Evolutionary conservation across 140 eudicot genomes (phyloP).

Genomic region (Eryngium alpinum): DNA sequence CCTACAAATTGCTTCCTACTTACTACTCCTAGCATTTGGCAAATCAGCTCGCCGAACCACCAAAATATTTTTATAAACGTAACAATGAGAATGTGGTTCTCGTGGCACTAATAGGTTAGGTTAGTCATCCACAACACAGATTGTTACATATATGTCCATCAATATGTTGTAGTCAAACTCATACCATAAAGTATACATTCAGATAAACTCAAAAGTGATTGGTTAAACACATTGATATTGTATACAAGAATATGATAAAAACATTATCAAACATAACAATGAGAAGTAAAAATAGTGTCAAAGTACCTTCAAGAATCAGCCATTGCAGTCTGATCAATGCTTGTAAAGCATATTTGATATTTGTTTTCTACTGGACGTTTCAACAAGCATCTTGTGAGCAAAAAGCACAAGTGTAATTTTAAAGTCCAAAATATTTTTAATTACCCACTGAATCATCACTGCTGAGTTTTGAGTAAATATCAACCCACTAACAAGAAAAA

Average conservation of each 20-base stretch:
- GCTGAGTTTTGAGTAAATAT: background rate
- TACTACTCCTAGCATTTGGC: background rate
- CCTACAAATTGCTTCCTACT: background rate
- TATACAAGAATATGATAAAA: background rate
- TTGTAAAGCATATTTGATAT: too few relatives aligned
- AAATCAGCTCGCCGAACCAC: background rate
- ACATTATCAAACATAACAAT: background rate
- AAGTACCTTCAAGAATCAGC: background rate
- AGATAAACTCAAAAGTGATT: background rate
- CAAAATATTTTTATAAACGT: background rate
- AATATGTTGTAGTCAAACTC: too few relatives aligned
- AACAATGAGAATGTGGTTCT: background rate
- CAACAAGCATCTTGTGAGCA: background rate
- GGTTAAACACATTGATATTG: background rate
- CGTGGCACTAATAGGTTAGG: conserved; percentile 3
- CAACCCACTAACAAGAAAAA: background rate
- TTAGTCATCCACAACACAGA: background rate
- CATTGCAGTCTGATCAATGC: background rate
- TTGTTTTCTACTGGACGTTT: too few relatives aligned
- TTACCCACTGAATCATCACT: background rate
- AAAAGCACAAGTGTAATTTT: background rate
- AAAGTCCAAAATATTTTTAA: background rate
- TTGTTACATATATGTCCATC: too few relatives aligned
- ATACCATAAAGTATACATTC: background rate
- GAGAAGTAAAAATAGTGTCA: background rate